phyloP scores from a whole-genome alignment of 1,284 basidiomycete genomes.

The Spongiforma sp. region DNA sequence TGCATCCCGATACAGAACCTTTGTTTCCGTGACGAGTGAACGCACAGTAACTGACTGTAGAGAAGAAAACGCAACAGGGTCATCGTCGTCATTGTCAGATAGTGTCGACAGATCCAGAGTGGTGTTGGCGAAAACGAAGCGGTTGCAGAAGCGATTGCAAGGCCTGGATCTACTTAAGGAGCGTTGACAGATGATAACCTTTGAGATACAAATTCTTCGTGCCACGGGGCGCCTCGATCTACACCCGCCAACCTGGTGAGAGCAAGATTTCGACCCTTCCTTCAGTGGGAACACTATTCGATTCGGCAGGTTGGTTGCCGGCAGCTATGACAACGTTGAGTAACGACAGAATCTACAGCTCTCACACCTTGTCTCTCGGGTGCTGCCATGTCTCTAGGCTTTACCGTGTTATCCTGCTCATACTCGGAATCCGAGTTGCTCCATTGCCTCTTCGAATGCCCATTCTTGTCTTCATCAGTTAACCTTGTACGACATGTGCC shows the following conservation, averaged over 20 bases:
- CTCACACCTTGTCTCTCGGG: constrained; percentile 69
- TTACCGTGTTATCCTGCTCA: constrained; percentile 88
- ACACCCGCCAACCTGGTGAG: constrained; percentile 24
- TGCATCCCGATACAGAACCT: constrained; percentile 81
- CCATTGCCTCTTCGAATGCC: constrained; percentile 92
- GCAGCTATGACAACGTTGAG: constrained; percentile 36
- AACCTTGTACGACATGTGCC: constrained; percentile 79
- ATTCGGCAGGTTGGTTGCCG: constrained; percentile 58
- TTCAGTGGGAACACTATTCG: constrained; percentile 70
- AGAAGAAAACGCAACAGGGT: constrained; percentile 37
- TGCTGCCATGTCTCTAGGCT: constrained; percentile 71
- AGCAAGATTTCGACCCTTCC: constrained; percentile 65
- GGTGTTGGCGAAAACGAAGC: constrained; percentile 59
- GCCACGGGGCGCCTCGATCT: constrained; percentile 90
- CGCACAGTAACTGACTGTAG: constrained; percentile 58
- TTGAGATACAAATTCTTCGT: constrained; percentile 94
- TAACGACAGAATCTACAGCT: background rate
- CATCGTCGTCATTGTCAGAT: constrained; percentile 67
- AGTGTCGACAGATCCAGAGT: constrained; percentile 60
- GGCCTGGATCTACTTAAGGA: constrained; percentile 78
- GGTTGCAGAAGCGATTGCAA: constrained; percentile 67
- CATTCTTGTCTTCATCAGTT: constrained; percentile 89
- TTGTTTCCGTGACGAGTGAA: constrained; percentile 79
- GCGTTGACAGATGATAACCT: constrained; percentile 85
- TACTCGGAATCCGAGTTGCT: constrained; percentile 89